Evolutionary conservation across 306 rosid species (phyloP).

Genomic region (Aeschynomene evenia): DNA sequence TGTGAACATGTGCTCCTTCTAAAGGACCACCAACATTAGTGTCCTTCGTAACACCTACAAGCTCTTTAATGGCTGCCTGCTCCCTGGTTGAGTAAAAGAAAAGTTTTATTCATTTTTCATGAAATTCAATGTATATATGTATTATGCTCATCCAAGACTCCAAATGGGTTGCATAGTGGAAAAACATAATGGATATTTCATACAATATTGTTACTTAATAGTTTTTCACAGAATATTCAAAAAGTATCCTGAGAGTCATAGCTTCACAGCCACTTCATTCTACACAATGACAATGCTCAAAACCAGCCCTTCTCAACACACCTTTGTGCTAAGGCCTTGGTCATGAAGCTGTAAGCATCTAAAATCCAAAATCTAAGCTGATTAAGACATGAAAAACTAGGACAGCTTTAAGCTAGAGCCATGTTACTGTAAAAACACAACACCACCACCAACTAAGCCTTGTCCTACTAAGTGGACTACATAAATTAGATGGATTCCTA

Average conservation of each 20-base stretch:
- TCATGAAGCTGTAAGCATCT: not conserved
- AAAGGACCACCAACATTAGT: slow-evolving; percentile 69
- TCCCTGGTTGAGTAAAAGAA: slow-evolving; percentile 61
- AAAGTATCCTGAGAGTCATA: not conserved
- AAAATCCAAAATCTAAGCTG: not conserved
- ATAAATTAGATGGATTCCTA: no score
- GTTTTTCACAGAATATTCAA: slow-evolving; percentile 16
- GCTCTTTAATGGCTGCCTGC: slow-evolving; percentile 79
- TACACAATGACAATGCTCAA: not conserved
- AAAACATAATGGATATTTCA: slow-evolving; percentile 5
- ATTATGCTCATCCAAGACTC: slow-evolving; percentile 1
- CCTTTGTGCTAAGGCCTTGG: not conserved
- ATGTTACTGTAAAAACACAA: not conserved
- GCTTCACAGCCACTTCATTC: not conserved
- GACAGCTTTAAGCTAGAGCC: not conserved
- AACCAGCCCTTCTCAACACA: not conserved
- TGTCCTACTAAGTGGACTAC: no score
- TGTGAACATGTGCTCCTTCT: slow-evolving; percentile 94
- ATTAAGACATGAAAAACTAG: not conserved
- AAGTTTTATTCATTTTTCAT: not conserved
- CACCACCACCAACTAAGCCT: no score
- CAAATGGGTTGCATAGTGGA: slow-evolving; percentile 4
- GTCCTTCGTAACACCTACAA: slow-evolving; percentile 68
- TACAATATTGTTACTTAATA: not conserved
- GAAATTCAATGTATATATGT: not conserved